These are phyloP conservation scores for Mycena crocata DNA, from an alignment of 768 basidiomycete genomes.

Conservation along the genomic window DNA sequence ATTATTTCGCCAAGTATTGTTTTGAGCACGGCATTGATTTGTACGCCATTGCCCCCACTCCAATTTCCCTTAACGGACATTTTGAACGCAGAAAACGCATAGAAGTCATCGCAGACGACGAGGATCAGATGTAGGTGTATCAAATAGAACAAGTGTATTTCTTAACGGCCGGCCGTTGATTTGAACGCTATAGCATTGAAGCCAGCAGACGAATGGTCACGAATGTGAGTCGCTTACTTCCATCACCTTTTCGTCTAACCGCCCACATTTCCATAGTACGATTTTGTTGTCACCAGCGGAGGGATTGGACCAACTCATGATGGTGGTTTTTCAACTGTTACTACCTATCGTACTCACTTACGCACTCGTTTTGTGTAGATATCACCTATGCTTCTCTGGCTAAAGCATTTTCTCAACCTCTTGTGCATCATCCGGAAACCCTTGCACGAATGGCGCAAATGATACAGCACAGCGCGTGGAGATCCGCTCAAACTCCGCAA, in stretches of 20 bases:
- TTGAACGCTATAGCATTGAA: constrained; percentile 67
- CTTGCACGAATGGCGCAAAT: constrained; percentile 76
- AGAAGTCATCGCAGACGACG: constrained; percentile 92
- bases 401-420: constrained; percentile 80
- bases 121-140: constrained; percentile 82
- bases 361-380: constrained; percentile 56
- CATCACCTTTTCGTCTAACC: too few species aligned
- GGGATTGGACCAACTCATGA: constrained; percentile 95
- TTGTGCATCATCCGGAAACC: constrained; percentile 83
- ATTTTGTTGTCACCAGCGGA: constrained; percentile 91
- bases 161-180: constrained; percentile 2
- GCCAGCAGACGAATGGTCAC: constrained; percentile 85
- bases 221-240: too few species aligned
- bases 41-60: constrained; percentile 50
- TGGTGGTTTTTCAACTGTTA: constrained; percentile 62
- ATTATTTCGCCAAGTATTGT: constrained; percentile 89
- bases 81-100: constrained; percentile 73
- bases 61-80: constrained; percentile 34
- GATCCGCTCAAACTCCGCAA: constrained; percentile 73
- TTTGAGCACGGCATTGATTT: constrained; percentile 89
- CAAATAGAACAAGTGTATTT: constrained; percentile 14
- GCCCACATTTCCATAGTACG: too few species aligned
- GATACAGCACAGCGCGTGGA: constrained; percentile 65
- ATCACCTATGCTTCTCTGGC: constrained; percentile 93
- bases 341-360: neutral